Evolutionary conservation across 169 alveolate genomes (phyloP).

Genomic region (Eimeria falciformis): DNA sequence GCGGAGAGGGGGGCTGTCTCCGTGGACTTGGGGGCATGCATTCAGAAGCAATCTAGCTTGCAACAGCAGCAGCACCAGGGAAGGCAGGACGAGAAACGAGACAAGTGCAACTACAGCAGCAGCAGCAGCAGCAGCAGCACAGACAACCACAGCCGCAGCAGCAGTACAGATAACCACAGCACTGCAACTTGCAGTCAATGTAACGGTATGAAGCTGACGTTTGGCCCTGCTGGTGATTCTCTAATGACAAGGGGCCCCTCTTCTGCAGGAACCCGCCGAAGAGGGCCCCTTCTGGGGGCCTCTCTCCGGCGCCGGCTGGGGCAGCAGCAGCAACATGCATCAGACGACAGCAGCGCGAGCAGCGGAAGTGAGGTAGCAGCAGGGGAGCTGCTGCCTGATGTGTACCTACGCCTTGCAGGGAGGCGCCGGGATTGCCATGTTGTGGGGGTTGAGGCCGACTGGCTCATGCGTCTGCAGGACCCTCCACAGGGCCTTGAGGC

Average conservation of each 20-base stretch:
- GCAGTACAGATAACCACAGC: too few species aligned
- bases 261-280: not conserved
- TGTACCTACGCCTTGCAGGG: not conserved
- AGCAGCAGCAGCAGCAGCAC: slow-evolving; percentile 50
- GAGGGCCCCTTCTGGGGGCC: slow-evolving; percentile 9
- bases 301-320: slow-evolving; percentile 22
- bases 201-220: slow-evolving; percentile 31
- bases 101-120: not conserved
- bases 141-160: not conserved
- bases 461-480: slow-evolving; percentile 49
- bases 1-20: slow-evolving; percentile 53
- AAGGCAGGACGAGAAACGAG: too few species aligned
- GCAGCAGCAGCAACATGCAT: not conserved
- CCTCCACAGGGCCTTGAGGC: slow-evolving; percentile 49
- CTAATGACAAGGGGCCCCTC: not conserved
- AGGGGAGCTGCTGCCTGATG: slow-evolving; percentile 47
- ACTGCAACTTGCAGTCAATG: slow-evolving; percentile 3
- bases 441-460: not conserved
- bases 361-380: slow-evolving; percentile 59
- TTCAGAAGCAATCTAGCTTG: not conserved
- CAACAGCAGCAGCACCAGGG: slow-evolving; percentile 49
- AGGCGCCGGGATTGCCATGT: not conserved
- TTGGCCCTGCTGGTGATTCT: not conserved
- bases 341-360: slow-evolving; percentile 67
- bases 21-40: not conserved